Evolutionary conservation across 2,329 filamentous ascomycete genomes (phyloP), one percentile per base, ranked within the genome.

Genomic region (Neonectria magnoliae): DNA sequence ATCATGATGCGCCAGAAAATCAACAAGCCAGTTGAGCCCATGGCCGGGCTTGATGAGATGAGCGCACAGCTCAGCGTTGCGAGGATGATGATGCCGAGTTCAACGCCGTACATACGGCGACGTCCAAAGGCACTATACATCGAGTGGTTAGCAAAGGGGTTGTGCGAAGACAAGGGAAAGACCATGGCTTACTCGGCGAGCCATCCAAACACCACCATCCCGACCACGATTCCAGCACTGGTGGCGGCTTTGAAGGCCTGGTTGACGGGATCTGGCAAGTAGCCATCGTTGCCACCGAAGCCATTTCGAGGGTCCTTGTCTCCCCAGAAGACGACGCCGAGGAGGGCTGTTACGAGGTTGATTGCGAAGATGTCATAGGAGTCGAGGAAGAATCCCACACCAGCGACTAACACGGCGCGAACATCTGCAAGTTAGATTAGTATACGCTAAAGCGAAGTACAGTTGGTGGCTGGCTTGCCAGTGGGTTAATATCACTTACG

Each of bases 291-390:
- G 6, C 81, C 83, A 9, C 83, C 85, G 57, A 82, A 85, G 25
- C 84, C 84, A 57, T 85, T 80, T 16, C 69, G 66, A 3, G 75
- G 75, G 3, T 78, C 75, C 5, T 78, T 66, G 3, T 82, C 83
- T 67, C 87, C 83, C 87, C 91, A 96, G 77, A 91, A 96, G 53
- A 93, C 91, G 14, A 94, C 85, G 48, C 93, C 93, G 14, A 95
- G 80, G 76, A 94, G 87, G 50, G 84, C 85, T 2, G 89, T 91
- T 53, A 92, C 86, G 52, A 94, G 82, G 76, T 91, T 92, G 77
- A 94, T 92, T 74, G 93, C 91, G 77, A 96, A 96, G 71, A 94
- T 92, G 70, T 88, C 89, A 80, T 95, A 95, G 13, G 91, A 90
- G 77, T 94, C 93, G 51, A 93, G 90, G 76, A 95, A 93, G 83